A percentile compares a stretch with the other conserved stretches of the same genome.
These are phyloP conservation scores for Aspergillus oerlinghausenensis DNA, from an alignment of 2,329 filamentous ascomycete genomes.

Conservation along the genomic window DNA sequence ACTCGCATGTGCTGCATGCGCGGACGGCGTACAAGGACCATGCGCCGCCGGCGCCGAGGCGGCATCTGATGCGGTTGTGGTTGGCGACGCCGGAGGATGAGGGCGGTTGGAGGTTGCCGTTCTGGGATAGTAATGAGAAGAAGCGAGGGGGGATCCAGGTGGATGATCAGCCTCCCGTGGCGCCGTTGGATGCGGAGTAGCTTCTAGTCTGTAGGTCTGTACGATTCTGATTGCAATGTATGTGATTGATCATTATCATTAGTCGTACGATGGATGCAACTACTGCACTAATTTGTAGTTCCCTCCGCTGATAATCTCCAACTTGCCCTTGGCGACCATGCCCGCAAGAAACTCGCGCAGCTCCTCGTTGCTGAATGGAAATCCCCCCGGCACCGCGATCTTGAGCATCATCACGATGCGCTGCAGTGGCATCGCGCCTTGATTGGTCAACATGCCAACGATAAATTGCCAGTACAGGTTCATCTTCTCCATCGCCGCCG, in stretches of 20 bases:
- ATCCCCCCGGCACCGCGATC: slow-evolving; percentile 82
- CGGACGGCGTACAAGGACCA: slow-evolving; percentile 74
- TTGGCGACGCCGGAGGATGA: slow-evolving; percentile 74
- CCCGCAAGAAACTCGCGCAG: slow-evolving; percentile 72
- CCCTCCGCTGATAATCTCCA: slow-evolving; percentile 63
- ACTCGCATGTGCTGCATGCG: slow-evolving; percentile 75
- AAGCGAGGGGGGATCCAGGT: slow-evolving; percentile 89
- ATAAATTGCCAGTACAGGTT: slow-evolving; percentile 88
- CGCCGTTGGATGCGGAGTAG: slow-evolving; percentile 74
- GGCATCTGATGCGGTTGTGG: slow-evolving; percentile 82
- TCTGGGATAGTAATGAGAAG: slow-evolving; percentile 74
- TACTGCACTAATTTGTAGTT: slow-evolving; percentile 56
- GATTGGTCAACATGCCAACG: slow-evolving; percentile 90
- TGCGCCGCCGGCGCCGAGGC: slow-evolving; percentile 62
- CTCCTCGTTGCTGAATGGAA: slow-evolving; percentile 86
- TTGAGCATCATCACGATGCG: slow-evolving; percentile 93
- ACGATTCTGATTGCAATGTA: not conserved
- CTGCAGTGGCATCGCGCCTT: slow-evolving; percentile 72
- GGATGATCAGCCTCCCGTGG: slow-evolving; percentile 69
- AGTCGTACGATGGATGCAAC: not conserved
- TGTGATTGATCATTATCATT: not conserved
- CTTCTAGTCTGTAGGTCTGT: not conserved
- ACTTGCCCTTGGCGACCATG: slow-evolving; percentile 67
- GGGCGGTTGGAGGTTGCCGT: slow-evolving; percentile 80
- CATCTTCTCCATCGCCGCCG: slow-evolving; percentile 63